Conservation (phyloP, 116 monocot genomes). For the Papilionanthe hybrid region DNA sequence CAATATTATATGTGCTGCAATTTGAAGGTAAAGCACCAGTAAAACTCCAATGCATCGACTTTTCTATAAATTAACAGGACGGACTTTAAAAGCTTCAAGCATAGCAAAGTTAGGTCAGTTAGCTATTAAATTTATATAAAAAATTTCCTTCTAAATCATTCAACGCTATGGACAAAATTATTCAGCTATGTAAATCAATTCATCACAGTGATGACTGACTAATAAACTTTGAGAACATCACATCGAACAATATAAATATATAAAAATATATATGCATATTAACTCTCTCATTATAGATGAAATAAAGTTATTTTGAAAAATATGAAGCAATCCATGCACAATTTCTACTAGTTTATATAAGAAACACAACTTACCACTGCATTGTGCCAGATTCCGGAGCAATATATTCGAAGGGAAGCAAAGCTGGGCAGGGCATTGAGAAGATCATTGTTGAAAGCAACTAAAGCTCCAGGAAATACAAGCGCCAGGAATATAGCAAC, state of each 20-base stretch:
- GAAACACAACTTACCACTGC: conserved; percentile 41
- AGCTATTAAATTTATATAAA: not conserved
- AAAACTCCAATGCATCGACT: conserved; percentile 1
- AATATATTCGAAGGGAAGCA: conserved; percentile 67
- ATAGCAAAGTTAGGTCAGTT: not conserved
- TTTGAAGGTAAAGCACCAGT: conserved; percentile 2
- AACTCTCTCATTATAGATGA: not conserved
- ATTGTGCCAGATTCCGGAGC: conserved; percentile 99
- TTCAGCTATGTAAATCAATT: not conserved
- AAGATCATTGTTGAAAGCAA: conserved; percentile 71
- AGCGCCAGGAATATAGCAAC: conserved; percentile 72
- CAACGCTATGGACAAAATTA: not conserved
- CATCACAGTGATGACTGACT: not conserved
- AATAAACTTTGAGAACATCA: not conserved
- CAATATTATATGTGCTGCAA: not conserved
- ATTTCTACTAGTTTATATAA: not conserved
- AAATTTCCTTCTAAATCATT: not conserved
- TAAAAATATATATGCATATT: not conserved
- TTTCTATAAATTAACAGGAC: not conserved
- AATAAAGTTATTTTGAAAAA: not conserved
- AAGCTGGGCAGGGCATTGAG: conserved; percentile 49
- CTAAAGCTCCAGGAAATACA: conserved; percentile 92
- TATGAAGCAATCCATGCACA: not conserved
- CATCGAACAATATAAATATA: not conserved
- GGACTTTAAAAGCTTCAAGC: not conserved